Percentiles rank a stretch among this genome's conserved stretches.
phyloP scores from a whole-genome alignment of 192 early-diverging fungal genomes.

The Backusella psychrophila region DNA sequence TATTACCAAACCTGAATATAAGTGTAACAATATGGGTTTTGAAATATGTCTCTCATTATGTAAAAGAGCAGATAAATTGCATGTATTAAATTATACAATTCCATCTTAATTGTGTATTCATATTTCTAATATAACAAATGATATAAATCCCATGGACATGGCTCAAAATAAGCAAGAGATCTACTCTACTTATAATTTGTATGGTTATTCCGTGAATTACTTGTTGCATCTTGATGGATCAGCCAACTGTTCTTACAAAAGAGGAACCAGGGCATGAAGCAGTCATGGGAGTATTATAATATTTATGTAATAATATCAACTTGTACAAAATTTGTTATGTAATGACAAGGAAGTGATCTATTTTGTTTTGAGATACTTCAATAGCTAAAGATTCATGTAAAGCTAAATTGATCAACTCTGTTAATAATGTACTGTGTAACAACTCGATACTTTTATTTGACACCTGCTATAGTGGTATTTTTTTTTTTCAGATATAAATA shows the following conservation, averaged over 20 bases:
- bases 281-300: not conserved
- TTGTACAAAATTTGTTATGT: conserved; percentile 7
- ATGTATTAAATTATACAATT: not conserved
- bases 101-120: not conserved
- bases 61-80: not conserved
- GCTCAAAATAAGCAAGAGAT: not conserved
- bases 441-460: not conserved
- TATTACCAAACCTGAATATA: not conserved
- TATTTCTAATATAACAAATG: not conserved
- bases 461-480: not conserved
- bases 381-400: not conserved
- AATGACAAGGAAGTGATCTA: not conserved
- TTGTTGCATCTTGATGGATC: not conserved
- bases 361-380: not conserved
- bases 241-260: not conserved
- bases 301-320: not conserved
- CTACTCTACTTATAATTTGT: not conserved
- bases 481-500: not conserved
- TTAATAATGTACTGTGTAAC: not conserved
- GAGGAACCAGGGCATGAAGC: not conserved
- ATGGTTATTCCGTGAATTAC: not conserved
- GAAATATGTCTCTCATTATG: not conserved
- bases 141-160: not conserved
- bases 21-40: not conserved
- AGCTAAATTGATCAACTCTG: not conserved